phyloP scores from a whole-genome alignment of 352 stramenopile species.

The Peronosclerospora sorghi region DNA sequence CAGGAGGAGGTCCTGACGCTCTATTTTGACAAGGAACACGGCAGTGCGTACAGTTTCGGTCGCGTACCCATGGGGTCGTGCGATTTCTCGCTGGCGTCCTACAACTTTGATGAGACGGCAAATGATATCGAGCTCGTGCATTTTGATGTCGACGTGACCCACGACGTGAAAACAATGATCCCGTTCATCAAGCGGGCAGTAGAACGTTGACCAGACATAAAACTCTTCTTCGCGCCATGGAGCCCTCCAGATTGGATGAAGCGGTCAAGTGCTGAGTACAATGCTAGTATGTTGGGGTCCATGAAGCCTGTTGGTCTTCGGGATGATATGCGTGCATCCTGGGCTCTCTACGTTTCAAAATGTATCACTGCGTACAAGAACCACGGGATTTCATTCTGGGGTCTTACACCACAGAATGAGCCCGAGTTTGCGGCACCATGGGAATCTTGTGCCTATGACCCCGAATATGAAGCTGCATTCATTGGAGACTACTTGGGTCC shows the following conservation, averaged over 20 bases:
- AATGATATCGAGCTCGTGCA: conserved; percentile 58
- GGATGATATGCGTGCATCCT: conserved; percentile 44
- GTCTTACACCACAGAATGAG: conserved; percentile 87
- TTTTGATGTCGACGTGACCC: conserved; percentile 65
- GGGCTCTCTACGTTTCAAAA: conserved; percentile 88
- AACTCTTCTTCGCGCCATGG: conserved; percentile 42
- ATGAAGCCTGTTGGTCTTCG: conserved; percentile 35
- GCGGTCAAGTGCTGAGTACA: conserved; percentile 21
- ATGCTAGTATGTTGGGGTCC: conserved; percentile 60
- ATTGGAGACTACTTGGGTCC: conserved; percentile 80
- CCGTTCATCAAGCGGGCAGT: conserved; percentile 67
- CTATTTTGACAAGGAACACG: conserved; percentile 78
- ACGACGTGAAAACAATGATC: conserved; percentile 78
- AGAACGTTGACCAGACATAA: conserved; percentile 40
- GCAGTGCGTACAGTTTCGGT: conserved; percentile 80
- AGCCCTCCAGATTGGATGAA: conserved; percentile 2
- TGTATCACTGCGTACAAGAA: conserved; percentile 87
- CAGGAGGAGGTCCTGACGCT: conserved; percentile 79
- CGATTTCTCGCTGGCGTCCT: conserved; percentile 83
- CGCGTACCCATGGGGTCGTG: conserved; percentile 86
- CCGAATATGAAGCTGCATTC: conserved; percentile 58
- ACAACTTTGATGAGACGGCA: conserved; percentile 80
- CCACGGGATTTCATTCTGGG: conserved; percentile 78
- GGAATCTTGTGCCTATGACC: conserved; percentile 55
- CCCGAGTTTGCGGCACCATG: conserved; percentile 63